Percentiles rank a stretch among this genome's conserved stretches.
phyloP scores from a whole-genome alignment of 2,329 filamentous ascomycete species.

The Colletotrichum spinosum region DNA sequence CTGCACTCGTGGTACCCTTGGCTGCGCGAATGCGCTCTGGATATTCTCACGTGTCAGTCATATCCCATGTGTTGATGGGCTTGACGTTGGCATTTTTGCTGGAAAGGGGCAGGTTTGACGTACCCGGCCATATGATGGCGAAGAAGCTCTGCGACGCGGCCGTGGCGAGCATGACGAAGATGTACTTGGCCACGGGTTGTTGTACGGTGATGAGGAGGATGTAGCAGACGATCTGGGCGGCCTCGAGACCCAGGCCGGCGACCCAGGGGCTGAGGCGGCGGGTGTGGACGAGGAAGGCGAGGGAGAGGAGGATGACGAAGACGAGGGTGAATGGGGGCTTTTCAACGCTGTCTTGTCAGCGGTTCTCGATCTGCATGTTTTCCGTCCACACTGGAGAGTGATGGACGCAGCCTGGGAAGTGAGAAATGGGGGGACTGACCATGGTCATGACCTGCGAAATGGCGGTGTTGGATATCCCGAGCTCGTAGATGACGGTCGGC shows the following conservation, averaged over 20 bases:
- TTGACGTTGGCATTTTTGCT: fast-evolving
- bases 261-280: slow-evolving; percentile 41
- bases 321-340: slow-evolving; percentile 41
- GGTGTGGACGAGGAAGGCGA: slow-evolving; percentile 41
- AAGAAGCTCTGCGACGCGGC: slow-evolving; percentile 52
- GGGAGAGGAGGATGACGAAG: slow-evolving; percentile 42
- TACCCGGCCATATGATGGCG: slow-evolving; percentile 52
- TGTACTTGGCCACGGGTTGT: slow-evolving; percentile 47
- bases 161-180: slow-evolving; percentile 53
- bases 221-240: slow-evolving; percentile 51
- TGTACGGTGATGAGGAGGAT: slow-evolving; percentile 52
- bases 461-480: slow-evolving; percentile 43
- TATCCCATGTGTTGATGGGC: not conserved
- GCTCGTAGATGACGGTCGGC: slow-evolving; percentile 44
- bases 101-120: not conserved
- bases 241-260: slow-evolving; percentile 44
- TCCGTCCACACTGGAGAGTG: not conserved
- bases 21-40: slow-evolving; percentile 52
- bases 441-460: slow-evolving; percentile 45
- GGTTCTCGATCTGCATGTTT: too few relatives aligned
- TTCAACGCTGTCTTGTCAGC: not conserved
- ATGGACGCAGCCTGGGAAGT: not conserved
- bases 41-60: not conserved
- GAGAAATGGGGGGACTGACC: slow-evolving; percentile 2
- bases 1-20: slow-evolving; percentile 52